phyloP scores from a whole-genome alignment of 2,329 filamentous ascomycete genomes.

The Curvularia spicifera region DNA sequence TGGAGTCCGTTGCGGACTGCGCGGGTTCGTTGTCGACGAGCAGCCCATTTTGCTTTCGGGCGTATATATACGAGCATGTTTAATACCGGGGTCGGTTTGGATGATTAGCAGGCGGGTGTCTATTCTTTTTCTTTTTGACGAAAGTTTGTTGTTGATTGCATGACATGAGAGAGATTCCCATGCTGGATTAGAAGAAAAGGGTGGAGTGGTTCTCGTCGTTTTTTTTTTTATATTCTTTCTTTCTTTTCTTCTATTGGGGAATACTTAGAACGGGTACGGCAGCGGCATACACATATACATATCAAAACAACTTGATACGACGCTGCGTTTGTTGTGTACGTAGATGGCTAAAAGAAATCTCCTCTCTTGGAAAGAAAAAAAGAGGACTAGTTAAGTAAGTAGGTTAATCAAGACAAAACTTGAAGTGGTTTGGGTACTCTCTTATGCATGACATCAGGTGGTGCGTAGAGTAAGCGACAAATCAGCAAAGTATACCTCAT shows the following conservation, averaged over 20 bases:
- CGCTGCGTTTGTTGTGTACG: background rate
- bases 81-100: conserved; percentile 6
- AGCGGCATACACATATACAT: background rate
- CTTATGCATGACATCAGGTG: too few relatives aligned
- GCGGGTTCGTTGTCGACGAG: too few relatives aligned
- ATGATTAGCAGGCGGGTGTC: conserved; percentile 10
- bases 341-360: too few relatives aligned
- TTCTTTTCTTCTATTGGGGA: background rate
- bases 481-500: too few relatives aligned
- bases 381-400: background rate
- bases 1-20: too few relatives aligned
- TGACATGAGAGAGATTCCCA: conserved; percentile 5
- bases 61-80: background rate
- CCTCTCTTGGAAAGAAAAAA: background rate
- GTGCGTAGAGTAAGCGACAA: too few relatives aligned
- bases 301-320: background rate
- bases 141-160: conserved; percentile 10
- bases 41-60: background rate
- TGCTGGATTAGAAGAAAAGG: conserved; percentile 10
- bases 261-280: background rate
- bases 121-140: conserved; percentile 1
- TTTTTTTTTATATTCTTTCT: background rate
- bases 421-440: too few relatives aligned
- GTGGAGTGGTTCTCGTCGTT: conserved; percentile 1
- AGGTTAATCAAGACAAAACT: background rate